Base-by-base conservation (phyloP, 202 grass and related monocot species). In the Carex sylvatica region DNA sequence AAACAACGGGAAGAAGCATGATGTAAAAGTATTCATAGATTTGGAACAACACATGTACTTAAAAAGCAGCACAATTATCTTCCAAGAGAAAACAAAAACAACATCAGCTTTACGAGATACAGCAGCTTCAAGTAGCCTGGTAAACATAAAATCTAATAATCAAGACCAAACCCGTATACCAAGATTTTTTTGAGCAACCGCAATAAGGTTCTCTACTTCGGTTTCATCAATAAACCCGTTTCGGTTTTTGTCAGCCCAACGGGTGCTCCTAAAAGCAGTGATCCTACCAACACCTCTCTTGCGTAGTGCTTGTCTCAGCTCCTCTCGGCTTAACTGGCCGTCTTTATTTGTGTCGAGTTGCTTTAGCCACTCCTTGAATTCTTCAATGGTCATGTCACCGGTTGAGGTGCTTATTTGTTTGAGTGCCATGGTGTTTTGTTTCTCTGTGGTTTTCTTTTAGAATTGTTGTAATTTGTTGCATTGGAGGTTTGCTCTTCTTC, bases 331-430 rank as follows among this genome's bases (percentile, higher is more conserved):
- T 59, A 97, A 90, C 65, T 51, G 18, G 15, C 92, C 90, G 12
- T 97, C 94, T 11, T 85, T 65, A 70, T 97, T 84, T 10, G 44
- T 31, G 79, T 94, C 92, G 38, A 97, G 90, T 71, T 90, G 85
- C 85, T 84, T 87, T 9, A 97, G 71, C 94, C 94, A 97, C 61
- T 81, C 86, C 83, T 94, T 97, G 86, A 94, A 94, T 36, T 97
- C 88, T 55, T 94, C 86, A 49, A 87, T 7, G 3, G 89, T 90
- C 86, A 92, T 86, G 60, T 79, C 83, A 42, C 64, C 59, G 22
- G 61, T 44, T n/a, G 40, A 9, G 12, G 20, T 56, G 15, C 38
- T 52, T 3, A 84, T 4, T 33, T 87, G 81, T 64, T 83, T 89
- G 78, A 89, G 84, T 62, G 89, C 93, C 91, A 97, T 97, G 15